Evolutionary conservation across 2,329 filamentous ascomycete genomes (phyloP).

Genomic region (Botrytis aclada): DNA sequence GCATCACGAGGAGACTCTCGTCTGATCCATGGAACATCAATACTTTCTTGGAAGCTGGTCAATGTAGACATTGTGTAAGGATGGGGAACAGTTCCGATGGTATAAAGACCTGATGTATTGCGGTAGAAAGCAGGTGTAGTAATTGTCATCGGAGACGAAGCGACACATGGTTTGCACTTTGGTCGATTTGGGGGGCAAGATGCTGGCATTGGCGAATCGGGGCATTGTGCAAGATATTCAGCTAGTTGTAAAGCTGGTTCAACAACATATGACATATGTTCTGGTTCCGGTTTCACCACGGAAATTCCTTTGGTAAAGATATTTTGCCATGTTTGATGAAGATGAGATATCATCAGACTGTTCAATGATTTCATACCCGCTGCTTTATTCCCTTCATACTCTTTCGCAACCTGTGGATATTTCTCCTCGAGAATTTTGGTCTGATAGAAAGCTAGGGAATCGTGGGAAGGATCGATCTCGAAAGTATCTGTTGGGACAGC

Average conservation of each 20-base stretch:
- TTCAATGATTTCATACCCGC: constrained; percentile 65
- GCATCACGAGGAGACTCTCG: constrained; percentile 68
- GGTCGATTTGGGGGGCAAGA: constrained; percentile 81
- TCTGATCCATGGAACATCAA: constrained; percentile 64
- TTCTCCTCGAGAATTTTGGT: constrained; percentile 56
- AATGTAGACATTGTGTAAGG: constrained; percentile 80
- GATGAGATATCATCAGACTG: constrained; percentile 75
- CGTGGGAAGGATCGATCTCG: constrained; percentile 60
- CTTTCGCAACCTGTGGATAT: constrained; percentile 66
- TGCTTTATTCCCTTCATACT: constrained; percentile 54
- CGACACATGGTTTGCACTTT: constrained; percentile 71
- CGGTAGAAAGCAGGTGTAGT: constrained; percentile 64
- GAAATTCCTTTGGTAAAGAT: constrained; percentile 73
- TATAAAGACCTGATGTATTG: constrained; percentile 72
- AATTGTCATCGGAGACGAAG: constrained; percentile 62
- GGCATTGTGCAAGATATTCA: constrained; percentile 70
- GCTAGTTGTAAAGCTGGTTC: constrained; percentile 70
- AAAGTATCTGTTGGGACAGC: constrained; percentile 60
- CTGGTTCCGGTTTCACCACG: constrained; percentile 74
- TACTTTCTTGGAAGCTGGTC: constrained; percentile 55
- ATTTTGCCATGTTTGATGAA: constrained; percentile 83
- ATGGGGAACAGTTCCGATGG: constrained; percentile 84
- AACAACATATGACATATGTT: constrained; percentile 71
- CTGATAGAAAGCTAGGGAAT: constrained; percentile 76
- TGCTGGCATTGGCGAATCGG: constrained; percentile 65